Percentiles rank a stretch among this genome's conserved stretches.
phyloP scores from a whole-genome alignment of 257 asterid species.

The Primulina huaijiensis region DNA sequence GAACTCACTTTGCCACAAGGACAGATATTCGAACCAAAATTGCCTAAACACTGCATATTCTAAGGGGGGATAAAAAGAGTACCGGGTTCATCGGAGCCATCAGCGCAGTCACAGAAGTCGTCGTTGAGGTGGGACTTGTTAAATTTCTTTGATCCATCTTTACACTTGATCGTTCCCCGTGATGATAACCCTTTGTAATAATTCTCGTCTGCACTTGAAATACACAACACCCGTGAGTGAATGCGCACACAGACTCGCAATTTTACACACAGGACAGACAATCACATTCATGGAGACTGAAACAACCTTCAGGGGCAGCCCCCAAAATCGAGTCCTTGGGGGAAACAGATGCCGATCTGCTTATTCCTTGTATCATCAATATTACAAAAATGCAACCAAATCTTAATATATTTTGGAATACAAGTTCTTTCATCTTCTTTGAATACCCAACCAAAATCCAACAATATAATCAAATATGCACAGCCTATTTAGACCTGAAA shows the following conservation, averaged over 20 bases:
- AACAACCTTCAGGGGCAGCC: slow-evolving; percentile 63
- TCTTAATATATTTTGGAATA: slow-evolving; percentile 21
- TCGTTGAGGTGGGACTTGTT: slow-evolving; percentile 75
- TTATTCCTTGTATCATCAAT: slow-evolving; percentile 23
- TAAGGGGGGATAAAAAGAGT: slow-evolving; percentile 15
- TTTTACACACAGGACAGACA: not conserved
- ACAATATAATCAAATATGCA: not conserved
- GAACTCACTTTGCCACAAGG: not conserved
- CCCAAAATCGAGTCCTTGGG: slow-evolving; percentile 42
- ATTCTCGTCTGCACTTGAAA: slow-evolving; percentile 55
- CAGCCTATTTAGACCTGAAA: no score
- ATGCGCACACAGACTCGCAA: not conserved
- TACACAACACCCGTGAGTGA: not conserved
- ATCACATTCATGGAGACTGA: not conserved
- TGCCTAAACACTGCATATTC: not conserved
- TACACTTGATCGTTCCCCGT: slow-evolving; percentile 60
- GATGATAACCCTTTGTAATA: slow-evolving; percentile 52
- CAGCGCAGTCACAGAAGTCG: slow-evolving; percentile 92
- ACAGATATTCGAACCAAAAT: slow-evolving; percentile 9
- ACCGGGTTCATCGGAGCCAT: slow-evolving; percentile 99
- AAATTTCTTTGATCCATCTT: slow-evolving; percentile 74
- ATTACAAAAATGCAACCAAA: slow-evolving; percentile 27
- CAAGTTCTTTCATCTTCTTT: slow-evolving; percentile 30
- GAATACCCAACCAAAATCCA: not conserved
- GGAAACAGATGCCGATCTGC: slow-evolving; percentile 44